Percentiles rank a stretch among this genome's conserved stretches.
Evolutionary conservation across 2,329 filamentous ascomycete species (phyloP).

Genomic region (Fusarium fracticaudum): DNA sequence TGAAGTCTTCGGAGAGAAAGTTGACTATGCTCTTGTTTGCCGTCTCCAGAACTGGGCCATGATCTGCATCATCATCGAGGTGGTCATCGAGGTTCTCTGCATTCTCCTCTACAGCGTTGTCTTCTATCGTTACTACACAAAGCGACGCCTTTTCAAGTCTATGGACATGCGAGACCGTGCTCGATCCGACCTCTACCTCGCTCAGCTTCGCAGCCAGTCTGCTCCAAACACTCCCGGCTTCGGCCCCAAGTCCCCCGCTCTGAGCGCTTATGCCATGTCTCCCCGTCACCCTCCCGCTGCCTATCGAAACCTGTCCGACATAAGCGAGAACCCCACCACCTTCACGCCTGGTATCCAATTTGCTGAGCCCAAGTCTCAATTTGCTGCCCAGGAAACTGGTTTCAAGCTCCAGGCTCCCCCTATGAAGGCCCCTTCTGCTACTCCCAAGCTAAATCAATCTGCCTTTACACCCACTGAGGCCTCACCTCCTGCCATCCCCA

Average conservation of each 20-base stretch:
- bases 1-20: conserved; percentile 79
- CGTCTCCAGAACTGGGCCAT: conserved; percentile 93
- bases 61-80: conserved; percentile 96
- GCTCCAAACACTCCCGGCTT: conserved; percentile 95
- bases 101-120: conserved; percentile 93
- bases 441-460: conserved; percentile 72
- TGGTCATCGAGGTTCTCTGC: conserved; percentile 90
- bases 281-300: conserved; percentile 68
- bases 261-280: conserved; percentile 62
- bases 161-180: conserved; percentile 97
- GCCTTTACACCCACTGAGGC: conserved; percentile 67
- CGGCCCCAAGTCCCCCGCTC: conserved; percentile 70
- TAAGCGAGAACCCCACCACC: conserved; percentile 57
- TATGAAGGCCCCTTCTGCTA: conserved; percentile 78
- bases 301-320: conserved; percentile 62
- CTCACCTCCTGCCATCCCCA: conserved; percentile 44
- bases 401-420: conserved; percentile 92
- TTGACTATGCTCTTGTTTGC: conserved; percentile 91
- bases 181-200: conserved; percentile 93
- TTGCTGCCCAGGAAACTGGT: conserved; percentile 63
- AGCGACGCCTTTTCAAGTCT: conserved; percentile 92
- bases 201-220: conserved; percentile 83
- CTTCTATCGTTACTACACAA: conserved; percentile 98
- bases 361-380: conserved; percentile 71
- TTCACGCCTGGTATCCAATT: conserved; percentile 67